Evolutionary conservation across 805 yeast genomes (phyloP), one percentile per base, ranked within the genome.

Genomic region (Barnettozyma salicaria): DNA sequence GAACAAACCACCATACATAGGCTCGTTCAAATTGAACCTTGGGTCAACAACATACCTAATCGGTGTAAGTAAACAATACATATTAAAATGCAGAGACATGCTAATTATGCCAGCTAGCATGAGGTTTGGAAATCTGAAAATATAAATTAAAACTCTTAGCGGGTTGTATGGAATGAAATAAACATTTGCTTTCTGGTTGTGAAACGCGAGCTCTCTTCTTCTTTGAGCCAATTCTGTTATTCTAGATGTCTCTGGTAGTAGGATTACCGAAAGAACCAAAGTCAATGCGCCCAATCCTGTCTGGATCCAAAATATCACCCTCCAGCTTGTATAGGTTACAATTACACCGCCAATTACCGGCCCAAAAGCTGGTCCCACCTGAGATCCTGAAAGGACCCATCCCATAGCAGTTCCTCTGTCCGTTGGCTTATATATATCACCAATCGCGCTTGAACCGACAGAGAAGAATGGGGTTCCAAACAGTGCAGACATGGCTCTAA

Each of bases 11-110:
- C 76, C 72, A 40, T 63, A 63, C 3, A 75, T 49, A 0, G 80
- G 80, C 14, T 64, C 48, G 0, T 59, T 59, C 21, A 76, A 53
- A 28, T 67, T 48, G 56, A 74, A 75, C 37, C 80, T 49, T 4
- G 80, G 80, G 46, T 74, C 74, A 36, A 76, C 64, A 7, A 75
- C 75, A 30, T 67, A 63, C 43, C 78, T 52, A 30, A 75, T 74
- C 2, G 80, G 80, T 0, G 80, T 74, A 37, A 73, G 52, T 17
- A 74, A 45, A 4, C 64, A 52, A 48, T 68, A 74, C 80, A 74
- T 74, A 42, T 65, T 68, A 58, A 64, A 76, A 23, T 63, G 47
- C 16, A 72, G 47, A 0, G 72, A 54, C 24, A 59, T 50, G 12
- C 66, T 56, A 6, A 70, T 65, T 8, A 85, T 86, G 6, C 41